Conservation (phyloP, 1,284 basidiomycete genomes). For the Apiotrichum domesticum region DNA sequence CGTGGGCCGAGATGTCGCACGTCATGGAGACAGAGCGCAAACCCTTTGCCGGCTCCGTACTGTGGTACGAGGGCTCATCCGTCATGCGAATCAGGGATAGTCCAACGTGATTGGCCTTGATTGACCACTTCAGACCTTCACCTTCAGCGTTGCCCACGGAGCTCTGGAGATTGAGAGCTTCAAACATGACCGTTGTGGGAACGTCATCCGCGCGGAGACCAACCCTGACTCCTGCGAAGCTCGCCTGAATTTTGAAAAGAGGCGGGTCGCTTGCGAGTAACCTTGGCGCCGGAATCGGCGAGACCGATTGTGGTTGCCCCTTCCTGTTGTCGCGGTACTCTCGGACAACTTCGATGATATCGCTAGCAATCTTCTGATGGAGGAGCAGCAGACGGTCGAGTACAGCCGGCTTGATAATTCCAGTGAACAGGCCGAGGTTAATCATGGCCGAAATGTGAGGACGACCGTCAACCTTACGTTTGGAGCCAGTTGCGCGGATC, state of each 20-base stretch:
- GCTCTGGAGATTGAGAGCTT: conserved; percentile 32
- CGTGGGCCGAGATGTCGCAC: conserved; percentile 57
- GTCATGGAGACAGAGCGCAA: conserved; percentile 74
- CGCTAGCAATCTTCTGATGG: conserved; percentile 36
- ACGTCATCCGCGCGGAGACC: conserved; percentile 42
- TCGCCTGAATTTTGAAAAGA: conserved; percentile 24
- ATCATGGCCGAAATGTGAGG: conserved; percentile 25
- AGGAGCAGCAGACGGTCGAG: conserved; percentile 41
- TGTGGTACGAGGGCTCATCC: conserved; percentile 15
- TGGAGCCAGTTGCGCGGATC: conserved; percentile 17
- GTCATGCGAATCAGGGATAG: conserved; percentile 28
- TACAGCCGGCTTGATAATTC: conserved; percentile 40
- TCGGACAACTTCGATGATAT: conserved; percentile 25
- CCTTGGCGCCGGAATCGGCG: not conserved
- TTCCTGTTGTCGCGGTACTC: conserved; percentile 11
- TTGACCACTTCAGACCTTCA: conserved; percentile 33
- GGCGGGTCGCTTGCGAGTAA: not conserved
- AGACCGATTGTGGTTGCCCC: not conserved
- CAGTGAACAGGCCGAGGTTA: conserved; percentile 40
- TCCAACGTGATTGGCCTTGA: conserved; percentile 37
- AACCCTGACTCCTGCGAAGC: conserved; percentile 32
- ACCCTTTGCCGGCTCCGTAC: conserved; percentile 53
- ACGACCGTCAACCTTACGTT: conserved; percentile 2
- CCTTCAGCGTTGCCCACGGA: conserved; percentile 23
- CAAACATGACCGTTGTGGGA: conserved; percentile 35